Conservation (phyloP, 1,284 basidiomycete species). For the Irpex lacteus region DNA sequence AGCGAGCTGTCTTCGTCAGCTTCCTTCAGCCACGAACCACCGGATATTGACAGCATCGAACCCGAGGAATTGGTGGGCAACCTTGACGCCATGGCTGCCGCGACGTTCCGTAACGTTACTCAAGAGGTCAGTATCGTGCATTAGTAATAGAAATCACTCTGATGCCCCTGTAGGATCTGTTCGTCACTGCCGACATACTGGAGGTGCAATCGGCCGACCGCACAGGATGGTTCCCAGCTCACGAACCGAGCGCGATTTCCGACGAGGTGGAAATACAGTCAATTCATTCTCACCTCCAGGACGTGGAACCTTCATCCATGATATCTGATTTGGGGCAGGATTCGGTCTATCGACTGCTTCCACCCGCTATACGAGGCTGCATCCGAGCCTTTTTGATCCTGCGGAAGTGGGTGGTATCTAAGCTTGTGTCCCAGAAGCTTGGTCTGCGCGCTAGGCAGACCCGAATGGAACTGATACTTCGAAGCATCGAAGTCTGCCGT, state of each 20-base stretch:
- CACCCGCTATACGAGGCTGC: constrained; percentile 69
- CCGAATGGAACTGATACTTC: constrained; percentile 68
- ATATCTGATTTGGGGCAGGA: constrained; percentile 70
- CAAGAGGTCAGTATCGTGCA: constrained; percentile 55
- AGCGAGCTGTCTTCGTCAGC: constrained; percentile 26
- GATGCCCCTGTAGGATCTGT: constrained; percentile 53
- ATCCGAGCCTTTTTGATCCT: constrained; percentile 71
- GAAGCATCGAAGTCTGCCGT: constrained; percentile 68
- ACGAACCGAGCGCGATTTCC: constrained; percentile 48
- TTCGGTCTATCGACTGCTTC: constrained; percentile 66
- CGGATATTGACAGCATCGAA: constrained; percentile 63
- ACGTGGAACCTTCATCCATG: constrained; percentile 66
- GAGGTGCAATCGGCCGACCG: constrained; percentile 77
- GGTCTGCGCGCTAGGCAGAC: constrained; percentile 62
- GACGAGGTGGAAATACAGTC: constrained; percentile 73
- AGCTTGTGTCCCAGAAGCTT: constrained; percentile 58
- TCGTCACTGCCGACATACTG: constrained; percentile 69
- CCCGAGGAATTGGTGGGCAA: constrained; percentile 71
- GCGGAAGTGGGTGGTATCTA: constrained; percentile 73
- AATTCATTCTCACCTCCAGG: constrained; percentile 67
- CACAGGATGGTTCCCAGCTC: constrained; percentile 68
- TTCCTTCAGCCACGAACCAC: constrained; percentile 53
- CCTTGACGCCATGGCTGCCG: constrained; percentile 69
- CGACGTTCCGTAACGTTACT: constrained; percentile 69
- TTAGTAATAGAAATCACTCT: background rate